Base-by-base conservation (phyloP, 208 protist species). In the Jaenimonas drosophilae region DNA sequence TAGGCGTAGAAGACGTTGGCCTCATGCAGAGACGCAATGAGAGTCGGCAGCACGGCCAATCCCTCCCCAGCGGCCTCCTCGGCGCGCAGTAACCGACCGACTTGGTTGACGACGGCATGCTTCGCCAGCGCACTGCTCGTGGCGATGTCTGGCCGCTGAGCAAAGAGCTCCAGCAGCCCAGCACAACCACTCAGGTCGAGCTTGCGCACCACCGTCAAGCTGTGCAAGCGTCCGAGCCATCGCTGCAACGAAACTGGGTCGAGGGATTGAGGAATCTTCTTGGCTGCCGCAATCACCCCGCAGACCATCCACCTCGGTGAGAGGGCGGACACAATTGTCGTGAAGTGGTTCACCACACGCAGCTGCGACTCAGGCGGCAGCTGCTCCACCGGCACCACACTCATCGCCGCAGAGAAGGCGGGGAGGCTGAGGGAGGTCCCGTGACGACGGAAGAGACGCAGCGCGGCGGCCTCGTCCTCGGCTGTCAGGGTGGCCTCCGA, bases 221-320 rank as follows among this genome's bases (percentile, higher is more conserved):
- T 70, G 9, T 74, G 80, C 43, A 91, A 87, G 44, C 78, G 77
- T 3, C 78, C 83, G 55, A 78, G 77, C 73, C 72, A 83, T 6
- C 50, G 55, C 49, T 76, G 66, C 51, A 88, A 61, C 17, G 78
- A 83, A 21, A 91, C 46, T 17, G 64, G 49, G 64, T 91, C 78
- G 21, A 56, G 25, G 25, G 30, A 17, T 4, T 43, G 29, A 2
- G 14, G 28, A 1, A 74, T 49, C 49, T 57, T 38, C 17, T 25
- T 39, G 42, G 72, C 28, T 17, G 63, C 59, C 17, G 55, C 76
- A 2, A 67, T 50, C 20, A 76, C 73, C 21, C 67, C 76, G 19
- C 54, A 50, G 7, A 64, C 70, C 2, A 83, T 41, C 61, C 64
- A 81, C 12, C 44, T 11, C 14, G 80, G 74, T 2, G 60, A 37